Conservation (phyloP, 106 monocot genomes). For the Gastrodia elata region DNA sequence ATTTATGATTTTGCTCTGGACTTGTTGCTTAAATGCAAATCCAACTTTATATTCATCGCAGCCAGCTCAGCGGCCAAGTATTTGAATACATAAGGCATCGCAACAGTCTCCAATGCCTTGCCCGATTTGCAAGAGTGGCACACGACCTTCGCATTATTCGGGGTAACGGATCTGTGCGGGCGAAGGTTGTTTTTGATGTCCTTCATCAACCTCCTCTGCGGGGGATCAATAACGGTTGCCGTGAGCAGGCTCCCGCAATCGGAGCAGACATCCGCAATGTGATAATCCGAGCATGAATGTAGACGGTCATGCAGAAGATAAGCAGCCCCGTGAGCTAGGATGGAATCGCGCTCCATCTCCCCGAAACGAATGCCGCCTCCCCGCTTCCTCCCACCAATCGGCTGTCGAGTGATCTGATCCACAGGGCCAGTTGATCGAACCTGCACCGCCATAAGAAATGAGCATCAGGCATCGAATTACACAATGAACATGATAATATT, state of each 20-base stretch:
- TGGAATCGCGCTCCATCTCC: constrained; percentile 94
- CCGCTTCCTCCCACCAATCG: constrained; percentile 82
- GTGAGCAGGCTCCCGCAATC: constrained; percentile 82
- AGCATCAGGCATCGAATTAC: no score
- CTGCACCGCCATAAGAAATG: constrained; percentile 27
- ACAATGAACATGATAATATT: no score
- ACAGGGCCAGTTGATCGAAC: constrained; percentile 79
- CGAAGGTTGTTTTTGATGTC: constrained; percentile 53
- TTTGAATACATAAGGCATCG: constrained; percentile 93
- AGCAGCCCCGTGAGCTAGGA: constrained; percentile 89
- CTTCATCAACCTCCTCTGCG: constrained; percentile 35
- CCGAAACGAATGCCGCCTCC: constrained; percentile 99
- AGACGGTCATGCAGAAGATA: constrained; percentile 90
- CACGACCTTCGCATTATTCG: constrained; percentile 28
- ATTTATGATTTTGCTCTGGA: no score
- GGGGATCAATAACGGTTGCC: constrained; percentile 34
- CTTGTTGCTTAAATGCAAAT: constrained; percentile 44
- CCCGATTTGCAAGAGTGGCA: constrained; percentile 66
- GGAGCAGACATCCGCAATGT: constrained; percentile 87
- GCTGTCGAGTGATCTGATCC: constrained; percentile 81
- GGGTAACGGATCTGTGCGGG: constrained; percentile 30
- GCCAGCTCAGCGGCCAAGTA: constrained; percentile 81
- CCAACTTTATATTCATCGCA: constrained; percentile 88
- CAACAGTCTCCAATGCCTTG: constrained; percentile 92
- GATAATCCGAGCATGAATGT: constrained; percentile 89